Conservation (phyloP, 768 basidiomycete genomes). For the Naganishia kalamii region DNA sequence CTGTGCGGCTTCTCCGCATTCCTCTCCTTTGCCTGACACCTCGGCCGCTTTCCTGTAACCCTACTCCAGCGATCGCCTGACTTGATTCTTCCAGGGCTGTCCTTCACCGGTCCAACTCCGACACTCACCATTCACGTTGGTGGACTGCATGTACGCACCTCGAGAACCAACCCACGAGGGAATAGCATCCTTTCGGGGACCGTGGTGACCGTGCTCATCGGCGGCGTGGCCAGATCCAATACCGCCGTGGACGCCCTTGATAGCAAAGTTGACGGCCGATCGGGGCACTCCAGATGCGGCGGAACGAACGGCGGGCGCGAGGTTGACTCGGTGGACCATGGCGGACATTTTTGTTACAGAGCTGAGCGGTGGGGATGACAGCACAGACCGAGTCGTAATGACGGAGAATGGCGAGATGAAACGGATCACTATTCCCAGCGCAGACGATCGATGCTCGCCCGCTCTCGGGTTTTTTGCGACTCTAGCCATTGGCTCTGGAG, state of each 20-base stretch:
- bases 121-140: conserved; percentile 33
- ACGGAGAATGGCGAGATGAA: neutral
- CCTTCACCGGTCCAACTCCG: neutral
- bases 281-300: conserved; percentile 73
- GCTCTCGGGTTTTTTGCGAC: conserved; percentile 15
- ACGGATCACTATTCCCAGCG: neutral
- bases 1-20: too few relatives aligned
- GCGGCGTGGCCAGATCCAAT: conserved; percentile 53
- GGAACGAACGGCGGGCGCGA: conserved; percentile 71
- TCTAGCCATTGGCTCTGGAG: neutral
- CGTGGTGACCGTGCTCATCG: conserved; percentile 60
- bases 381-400: neutral
- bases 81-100: neutral
- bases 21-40: too few relatives aligned
- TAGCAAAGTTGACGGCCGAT: conserved; percentile 69
- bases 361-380: conserved; percentile 1
- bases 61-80: neutral
- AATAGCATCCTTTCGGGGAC: conserved; percentile 39
- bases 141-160: conserved; percentile 28
- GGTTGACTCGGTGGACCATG: conserved; percentile 51
- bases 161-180: conserved; percentile 27
- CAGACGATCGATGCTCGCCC: conserved; percentile 7
- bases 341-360: neutral
- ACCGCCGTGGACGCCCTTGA: conserved; percentile 58
- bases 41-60: neutral